Percentiles rank a stretch among this genome's conserved stretches.
Evolutionary conservation across 2,329 filamentous ascomycete species (phyloP).

Genomic region (Acarospora socialis): DNA sequence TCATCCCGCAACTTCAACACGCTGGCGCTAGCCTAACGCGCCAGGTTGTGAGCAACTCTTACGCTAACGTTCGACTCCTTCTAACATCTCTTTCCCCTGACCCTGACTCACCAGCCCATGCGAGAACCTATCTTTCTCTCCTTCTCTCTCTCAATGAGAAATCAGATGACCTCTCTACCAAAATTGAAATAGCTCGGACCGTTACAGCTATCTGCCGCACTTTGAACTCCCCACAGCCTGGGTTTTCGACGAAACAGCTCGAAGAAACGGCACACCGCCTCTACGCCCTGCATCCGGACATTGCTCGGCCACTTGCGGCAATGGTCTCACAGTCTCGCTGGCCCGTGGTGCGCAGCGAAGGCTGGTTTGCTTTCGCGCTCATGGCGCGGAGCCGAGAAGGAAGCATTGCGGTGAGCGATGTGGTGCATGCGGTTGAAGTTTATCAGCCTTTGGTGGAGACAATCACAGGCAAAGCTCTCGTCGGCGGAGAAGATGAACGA

Average conservation of each 20-base stretch:
- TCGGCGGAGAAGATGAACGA: no score
- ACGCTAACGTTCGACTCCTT: conserved; percentile 25
- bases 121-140: conserved; percentile 26
- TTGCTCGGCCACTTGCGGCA: conserved; percentile 27
- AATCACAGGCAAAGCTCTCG: conserved; percentile 16
- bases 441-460: conserved; percentile 22
- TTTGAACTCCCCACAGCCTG: conserved; percentile 16
- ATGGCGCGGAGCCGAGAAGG: conserved; percentile 27
- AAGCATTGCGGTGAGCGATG: conserved; percentile 21
- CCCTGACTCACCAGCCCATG: conserved; percentile 18
- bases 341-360: conserved; percentile 34
- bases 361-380: conserved; percentile 34
- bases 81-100: conserved; percentile 21
- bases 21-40: conserved; percentile 28
- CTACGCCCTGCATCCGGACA: conserved; percentile 22
- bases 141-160: conserved; percentile 28
- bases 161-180: conserved; percentile 30
- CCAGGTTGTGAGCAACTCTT: conserved; percentile 24
- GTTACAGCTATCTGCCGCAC: conserved; percentile 31
- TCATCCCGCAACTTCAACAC: conserved; percentile 31
- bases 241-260: conserved; percentile 9
- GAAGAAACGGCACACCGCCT: conserved; percentile 18
- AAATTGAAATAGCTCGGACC: conserved; percentile 33
- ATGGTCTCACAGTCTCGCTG: conserved; percentile 34
- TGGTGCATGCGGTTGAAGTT: conserved; percentile 23